Evolutionary conservation across 2,329 filamentous ascomycete genomes (phyloP), one percentile per base, ranked within the genome.

Genomic region (Shiraia sp.): DNA sequence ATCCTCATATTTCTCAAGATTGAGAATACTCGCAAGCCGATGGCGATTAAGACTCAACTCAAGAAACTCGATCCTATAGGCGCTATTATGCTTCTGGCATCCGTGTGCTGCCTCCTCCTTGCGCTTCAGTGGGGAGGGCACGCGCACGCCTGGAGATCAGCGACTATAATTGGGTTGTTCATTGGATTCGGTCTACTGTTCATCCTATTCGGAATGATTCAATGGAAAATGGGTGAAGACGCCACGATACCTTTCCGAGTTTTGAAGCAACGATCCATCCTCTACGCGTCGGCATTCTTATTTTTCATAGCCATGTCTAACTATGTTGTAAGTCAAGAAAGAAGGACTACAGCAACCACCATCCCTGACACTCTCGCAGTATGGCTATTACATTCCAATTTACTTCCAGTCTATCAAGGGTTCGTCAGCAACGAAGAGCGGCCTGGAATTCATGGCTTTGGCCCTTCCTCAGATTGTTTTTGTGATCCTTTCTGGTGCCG

Each of bases 101-200:
- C 63, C 10, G 50, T 70, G 24, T 36, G 71, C 26, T 74, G 66
- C 48, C 66, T 74, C 22, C 49, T 77, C 5, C 61, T 77, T 2
- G 72, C 71, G 1, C 59, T 79, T 9, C 73, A 78, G 50, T 75
- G 68, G 63, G 75, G 72, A 2, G 65, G 65, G n/a, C 39, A 46
- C 3, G 53, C 51, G 14, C 48, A 61, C 15, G 12, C 56, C 1
- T 83, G 79, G 79, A 50, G 63, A 32, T 67, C 63, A 4, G 69
- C 63, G 0, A 55, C 62, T 0, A 66, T 69, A 13, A 79, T 81
- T 29, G 68, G 64, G 0, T 57, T 76, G 2, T 79, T 76, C 57
- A 65, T 75, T 8, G 47, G 76, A 3, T 73, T 73, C 13, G 76
- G 65, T 0, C 59, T 77, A 8, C 40, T 37, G 5, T 13, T 50